phyloP scores from a whole-genome alignment of 2,329 filamentous ascomycete species.

The Acephala macrosclerotiorum region DNA sequence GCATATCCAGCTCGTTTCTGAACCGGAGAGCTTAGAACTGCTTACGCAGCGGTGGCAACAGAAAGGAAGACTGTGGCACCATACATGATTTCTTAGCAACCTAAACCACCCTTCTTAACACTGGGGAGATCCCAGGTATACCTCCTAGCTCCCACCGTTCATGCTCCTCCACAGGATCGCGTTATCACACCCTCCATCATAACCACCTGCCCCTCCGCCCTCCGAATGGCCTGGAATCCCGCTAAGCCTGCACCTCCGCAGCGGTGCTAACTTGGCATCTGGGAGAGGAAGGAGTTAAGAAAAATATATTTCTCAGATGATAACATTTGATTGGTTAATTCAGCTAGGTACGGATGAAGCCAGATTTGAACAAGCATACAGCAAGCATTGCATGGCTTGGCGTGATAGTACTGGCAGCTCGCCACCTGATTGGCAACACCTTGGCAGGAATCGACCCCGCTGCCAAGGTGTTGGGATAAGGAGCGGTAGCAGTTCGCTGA shows the following conservation, averaged over 20 bases:
- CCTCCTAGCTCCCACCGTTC: not conserved
- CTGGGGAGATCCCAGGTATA: not conserved
- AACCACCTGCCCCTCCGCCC: not conserved
- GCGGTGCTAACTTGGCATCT: not conserved
- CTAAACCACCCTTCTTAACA: no score
- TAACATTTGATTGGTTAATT: conserved; percentile 2
- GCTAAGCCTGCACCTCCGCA: not conserved
- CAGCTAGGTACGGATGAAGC: not conserved
- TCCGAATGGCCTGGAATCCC: not conserved
- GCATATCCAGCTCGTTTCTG: conserved; percentile 51
- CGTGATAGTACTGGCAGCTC: not conserved
- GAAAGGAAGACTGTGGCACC: not conserved
- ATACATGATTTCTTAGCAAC: conserved; percentile 31
- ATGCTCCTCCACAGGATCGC: not conserved
- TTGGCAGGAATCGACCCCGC: not conserved
- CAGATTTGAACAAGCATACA: not conserved
- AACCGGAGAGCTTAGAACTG: conserved; percentile 39
- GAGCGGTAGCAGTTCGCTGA: not conserved
- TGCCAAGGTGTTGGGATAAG: conserved; percentile 4
- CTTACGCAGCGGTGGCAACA: conserved; percentile 3
- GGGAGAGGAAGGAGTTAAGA: conserved; percentile 3
- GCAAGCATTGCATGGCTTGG: conserved; percentile 4
- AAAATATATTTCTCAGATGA: not conserved
- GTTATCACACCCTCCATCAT: not conserved
- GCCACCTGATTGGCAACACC: not conserved